A percentile compares a stretch with the other conserved stretches of the same genome.
Conservation (phyloP, 306 rosid genomes). For the Prunus fruticosa region DNA sequence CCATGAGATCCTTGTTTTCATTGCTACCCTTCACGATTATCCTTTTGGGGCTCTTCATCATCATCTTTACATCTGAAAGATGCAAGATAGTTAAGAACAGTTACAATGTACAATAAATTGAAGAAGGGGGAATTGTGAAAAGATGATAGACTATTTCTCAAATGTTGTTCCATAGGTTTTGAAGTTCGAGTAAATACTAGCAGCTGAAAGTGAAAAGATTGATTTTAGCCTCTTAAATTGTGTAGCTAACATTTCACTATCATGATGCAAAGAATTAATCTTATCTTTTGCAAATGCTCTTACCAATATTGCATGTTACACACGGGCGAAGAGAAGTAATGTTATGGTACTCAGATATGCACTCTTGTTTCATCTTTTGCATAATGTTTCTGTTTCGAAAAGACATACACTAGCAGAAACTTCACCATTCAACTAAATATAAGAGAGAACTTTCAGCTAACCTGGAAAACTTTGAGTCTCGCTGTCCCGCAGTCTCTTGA, state of each 20-base stretch:
- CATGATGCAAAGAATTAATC: neutral
- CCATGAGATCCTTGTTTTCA: conserved; percentile 61
- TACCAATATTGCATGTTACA: neutral
- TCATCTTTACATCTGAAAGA: conserved; percentile 73
- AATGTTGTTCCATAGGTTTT: neutral
- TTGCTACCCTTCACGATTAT: conserved; percentile 40
- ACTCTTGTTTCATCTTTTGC: neutral
- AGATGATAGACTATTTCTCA: neutral
- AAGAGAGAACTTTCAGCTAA: conserved; percentile 34
- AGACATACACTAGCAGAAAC: neutral
- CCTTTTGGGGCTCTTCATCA: conserved; percentile 83
- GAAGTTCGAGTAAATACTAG: neutral
- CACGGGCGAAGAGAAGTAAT: neutral
- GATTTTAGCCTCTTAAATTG: neutral
- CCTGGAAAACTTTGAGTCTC: conserved; percentile 73
- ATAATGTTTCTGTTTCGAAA: neutral
- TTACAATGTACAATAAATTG: neutral
- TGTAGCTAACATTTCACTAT: neutral
- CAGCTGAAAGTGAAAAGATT: neutral
- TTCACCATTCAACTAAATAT: conserved; percentile 8
- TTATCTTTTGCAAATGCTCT: neutral
- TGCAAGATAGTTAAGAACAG: conserved; percentile 22
- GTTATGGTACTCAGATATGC: neutral
- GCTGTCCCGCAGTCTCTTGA: conserved; percentile 53
- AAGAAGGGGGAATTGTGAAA: neutral